Percentiles rank a stretch among this genome's conserved stretches.
phyloP scores from a whole-genome alignment of 2,329 filamentous ascomycete species.

The Talaromyces marneffei region DNA sequence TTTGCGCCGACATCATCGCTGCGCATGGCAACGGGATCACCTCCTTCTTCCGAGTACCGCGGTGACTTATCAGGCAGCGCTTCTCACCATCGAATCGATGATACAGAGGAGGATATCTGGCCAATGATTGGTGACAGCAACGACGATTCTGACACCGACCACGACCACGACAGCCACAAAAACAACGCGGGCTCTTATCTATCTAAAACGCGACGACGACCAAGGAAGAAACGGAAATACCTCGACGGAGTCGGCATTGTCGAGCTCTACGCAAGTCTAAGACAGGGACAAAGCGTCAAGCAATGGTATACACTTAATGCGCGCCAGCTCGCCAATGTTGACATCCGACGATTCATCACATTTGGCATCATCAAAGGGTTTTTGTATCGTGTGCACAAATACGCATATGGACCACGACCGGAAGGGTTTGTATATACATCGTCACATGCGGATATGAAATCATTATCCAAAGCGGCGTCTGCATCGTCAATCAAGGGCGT shows the following conservation, averaged over 20 bases:
- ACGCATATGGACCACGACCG: slow-evolving; percentile 53
- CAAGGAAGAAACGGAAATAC: slow-evolving; percentile 15
- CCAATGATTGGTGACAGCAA: slow-evolving; percentile 33
- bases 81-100: not conserved
- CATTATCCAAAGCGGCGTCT: slow-evolving; percentile 15
- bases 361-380: slow-evolving; percentile 96
- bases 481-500: slow-evolving; percentile 3
- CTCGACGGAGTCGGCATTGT: slow-evolving; percentile 54
- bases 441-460: slow-evolving; percentile 17
- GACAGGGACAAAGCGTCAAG: slow-evolving; percentile 74
- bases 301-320: slow-evolving; percentile 79
- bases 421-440: slow-evolving; percentile 25
- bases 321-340: slow-evolving; percentile 67
- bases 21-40: slow-evolving; percentile 7
- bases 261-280: slow-evolving; percentile 78
- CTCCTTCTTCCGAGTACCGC: slow-evolving; percentile 1
- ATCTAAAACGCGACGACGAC: not conserved
- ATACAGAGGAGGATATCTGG: slow-evolving; percentile 35
- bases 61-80: not conserved
- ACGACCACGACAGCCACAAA: not conserved
- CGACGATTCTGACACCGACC: slow-evolving; percentile 15
- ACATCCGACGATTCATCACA: slow-evolving; percentile 85
- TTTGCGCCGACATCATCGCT: slow-evolving; percentile 29
- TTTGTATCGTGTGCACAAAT: slow-evolving; percentile 87
- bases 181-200: slow-evolving; percentile 4